These are phyloP conservation scores for Backusella circina DNA, from an alignment of 192 early-diverging fungal genomes.

Conservation along the genomic window DNA sequence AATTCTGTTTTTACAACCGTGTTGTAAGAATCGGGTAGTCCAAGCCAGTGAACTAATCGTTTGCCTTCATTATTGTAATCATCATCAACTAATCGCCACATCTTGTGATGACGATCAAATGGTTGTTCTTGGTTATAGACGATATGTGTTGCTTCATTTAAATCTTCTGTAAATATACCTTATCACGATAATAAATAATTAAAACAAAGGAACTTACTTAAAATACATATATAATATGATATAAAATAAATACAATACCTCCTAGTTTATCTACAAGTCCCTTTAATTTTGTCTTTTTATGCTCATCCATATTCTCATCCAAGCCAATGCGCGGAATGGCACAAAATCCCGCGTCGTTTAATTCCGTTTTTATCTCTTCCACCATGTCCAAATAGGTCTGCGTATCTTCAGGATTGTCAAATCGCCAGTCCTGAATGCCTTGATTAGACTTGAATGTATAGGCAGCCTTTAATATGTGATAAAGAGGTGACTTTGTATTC, in stretches of 20 bases:
- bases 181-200: not conserved
- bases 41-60: slow-evolving; percentile 53
- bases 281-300: not conserved
- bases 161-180: slow-evolving; percentile 7
- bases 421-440: slow-evolving; percentile 19
- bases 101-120: slow-evolving; percentile 1
- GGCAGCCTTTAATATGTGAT: slow-evolving; percentile 22
- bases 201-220: too few species aligned
- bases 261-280: not conserved
- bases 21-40: slow-evolving; percentile 76
- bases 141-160: slow-evolving; percentile 18
- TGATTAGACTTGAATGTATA: slow-evolving; percentile 19
- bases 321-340: slow-evolving; percentile 11
- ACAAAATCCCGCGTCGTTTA: slow-evolving; percentile 11
- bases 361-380: slow-evolving; percentile 6
- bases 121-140: slow-evolving; percentile 13
- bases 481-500: slow-evolving; percentile 9
- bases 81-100: not conserved
- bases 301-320: not conserved
- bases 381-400: slow-evolving; percentile 15
- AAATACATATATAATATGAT: too few species aligned
- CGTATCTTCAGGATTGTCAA: slow-evolving; percentile 19
- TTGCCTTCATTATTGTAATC: slow-evolving; percentile 6
- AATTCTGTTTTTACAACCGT: slow-evolving; percentile 27
- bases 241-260: not conserved